A percentile compares a stretch with the other conserved stretches of the same genome.
These are phyloP conservation scores for Boletus calvinii DNA, from an alignment of 1,284 basidiomycete species.

Conservation along the genomic window DNA sequence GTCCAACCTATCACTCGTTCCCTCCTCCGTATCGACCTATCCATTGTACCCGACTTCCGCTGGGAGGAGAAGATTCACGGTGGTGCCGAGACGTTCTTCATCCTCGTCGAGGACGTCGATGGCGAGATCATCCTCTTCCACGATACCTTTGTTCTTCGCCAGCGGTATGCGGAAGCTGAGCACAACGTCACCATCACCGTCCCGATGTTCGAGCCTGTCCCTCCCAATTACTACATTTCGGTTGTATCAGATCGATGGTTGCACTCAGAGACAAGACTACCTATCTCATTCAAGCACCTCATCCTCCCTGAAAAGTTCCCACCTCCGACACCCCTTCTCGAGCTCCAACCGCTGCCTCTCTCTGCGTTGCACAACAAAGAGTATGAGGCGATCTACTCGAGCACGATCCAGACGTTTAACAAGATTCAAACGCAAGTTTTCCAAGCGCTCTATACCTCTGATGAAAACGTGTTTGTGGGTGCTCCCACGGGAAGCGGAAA, in stretches of 20 bases:
- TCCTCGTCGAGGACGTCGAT: slow-evolving; percentile 95
- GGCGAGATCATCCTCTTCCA: slow-evolving; percentile 95
- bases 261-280: slow-evolving; percentile 90
- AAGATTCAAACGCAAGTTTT: slow-evolving; percentile 99
- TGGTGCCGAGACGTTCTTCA: slow-evolving; percentile 84
- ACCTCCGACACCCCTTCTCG: slow-evolving; percentile 87
- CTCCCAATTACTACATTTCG: slow-evolving; percentile 97
- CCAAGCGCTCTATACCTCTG: slow-evolving; percentile 94
- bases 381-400: slow-evolving; percentile 83
- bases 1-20: slow-evolving; percentile 93
- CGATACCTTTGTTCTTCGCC: slow-evolving; percentile 88
- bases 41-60: slow-evolving; percentile 92
- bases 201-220: slow-evolving; percentile 95
- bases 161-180: slow-evolving; percentile 90
- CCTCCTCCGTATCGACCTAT: slow-evolving; percentile 84
- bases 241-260: slow-evolving; percentile 95
- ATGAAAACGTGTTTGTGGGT: slow-evolving; percentile 95
- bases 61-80: slow-evolving; percentile 98
- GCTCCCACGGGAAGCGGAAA: slow-evolving; percentile 97
- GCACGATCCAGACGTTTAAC: slow-evolving; percentile 84
- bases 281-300: slow-evolving; percentile 97
- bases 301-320: slow-evolving; percentile 98
- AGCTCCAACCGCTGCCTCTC: slow-evolving; percentile 88
- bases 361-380: slow-evolving; percentile 91
- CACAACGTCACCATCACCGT: slow-evolving; percentile 95